Evolutionary conservation across 768 basidiomycete genomes (phyloP), one percentile per base, ranked within the genome.

Genomic region (Xerocomellus amylosporus): DNA sequence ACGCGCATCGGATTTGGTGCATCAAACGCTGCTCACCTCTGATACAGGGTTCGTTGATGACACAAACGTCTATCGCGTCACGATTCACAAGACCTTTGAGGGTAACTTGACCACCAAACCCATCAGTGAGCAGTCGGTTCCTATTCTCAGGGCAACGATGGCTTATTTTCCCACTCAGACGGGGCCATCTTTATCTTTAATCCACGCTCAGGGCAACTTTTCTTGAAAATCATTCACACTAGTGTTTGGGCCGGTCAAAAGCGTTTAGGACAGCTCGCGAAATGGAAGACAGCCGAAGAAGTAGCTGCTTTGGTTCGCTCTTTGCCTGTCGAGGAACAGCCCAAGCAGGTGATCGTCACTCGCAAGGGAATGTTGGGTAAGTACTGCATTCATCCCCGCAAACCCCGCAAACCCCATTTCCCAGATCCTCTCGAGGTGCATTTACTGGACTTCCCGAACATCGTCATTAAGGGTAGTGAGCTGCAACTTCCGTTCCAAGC

Each of bases 171-270:
- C 30, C 37, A 6, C 22, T 8, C 54, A 90, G 88, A 96, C 66
- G 93, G 93, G 26, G 93, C 93, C 8, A 97, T 96, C 73, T 97
- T 98, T 77, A 98, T 99, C 69, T 98, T 98, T 81, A 98, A 98
- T 75, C 97, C 97, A 61, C 88, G 97, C 48, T 97, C 97, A 26
- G 97, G 97, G 28, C 97, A 99, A 65, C 74, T 98, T 34, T 98
- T 98, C 86, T 73, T 99, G 72, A 99, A 99, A 79, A 88, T 99
- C 73, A 99, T 99, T 58, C 97, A 99, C 71, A 99, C 97, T 3
- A 98, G 95, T 66, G 97, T 98, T n/a, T 99, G 97, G 97, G 97
- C 97, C 53, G 97, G 97, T 66, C 97, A 99, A 74, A 99, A 99
- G 73, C 97, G 97, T 87, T 85, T 99, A 46, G 97, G 97, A 53